Conservation (phyloP, 768 basidiomycete species). For the Rhodosporidiobolus sp. region DNA sequence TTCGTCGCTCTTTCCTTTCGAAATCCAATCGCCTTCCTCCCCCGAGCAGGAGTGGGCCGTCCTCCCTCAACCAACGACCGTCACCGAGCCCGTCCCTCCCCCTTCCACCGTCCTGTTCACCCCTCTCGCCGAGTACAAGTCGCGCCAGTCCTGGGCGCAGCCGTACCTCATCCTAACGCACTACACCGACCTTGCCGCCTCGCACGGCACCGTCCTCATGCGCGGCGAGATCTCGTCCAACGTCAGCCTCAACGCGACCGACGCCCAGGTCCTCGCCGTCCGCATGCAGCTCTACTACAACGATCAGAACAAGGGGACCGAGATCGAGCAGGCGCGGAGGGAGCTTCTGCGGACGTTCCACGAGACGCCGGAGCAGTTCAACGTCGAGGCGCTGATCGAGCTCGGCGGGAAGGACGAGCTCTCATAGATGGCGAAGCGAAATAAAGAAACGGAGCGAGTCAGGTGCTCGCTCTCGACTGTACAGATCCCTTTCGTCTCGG, state of each 20-base stretch:
- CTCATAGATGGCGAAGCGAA: neutral
- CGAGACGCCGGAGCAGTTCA: constrained; percentile 71
- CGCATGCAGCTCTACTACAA: constrained; percentile 80
- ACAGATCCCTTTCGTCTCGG: neutral
- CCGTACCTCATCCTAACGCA: constrained; percentile 86
- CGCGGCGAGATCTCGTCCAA: constrained; percentile 69
- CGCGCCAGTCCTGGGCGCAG: constrained; percentile 75
- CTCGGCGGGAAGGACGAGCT: constrained; percentile 1
- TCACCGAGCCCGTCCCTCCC: constrained; percentile 52
- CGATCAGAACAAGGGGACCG: constrained; percentile 43
- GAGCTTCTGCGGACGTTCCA: constrained; percentile 68
- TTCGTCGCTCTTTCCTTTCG: neutral
- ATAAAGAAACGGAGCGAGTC: neutral
- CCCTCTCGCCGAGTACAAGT: constrained; percentile 88
- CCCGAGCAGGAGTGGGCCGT: constrained; percentile 81
- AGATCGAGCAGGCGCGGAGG: constrained; percentile 51
- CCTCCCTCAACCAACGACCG: constrained; percentile 56
- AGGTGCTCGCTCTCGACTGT: neutral
- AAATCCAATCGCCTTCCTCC: neutral
- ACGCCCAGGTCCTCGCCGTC: constrained; percentile 78
- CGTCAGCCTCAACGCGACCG: constrained; percentile 63
- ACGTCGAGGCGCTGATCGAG: constrained; percentile 74
- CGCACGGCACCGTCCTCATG: constrained; percentile 78
- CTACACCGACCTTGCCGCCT: constrained; percentile 79
- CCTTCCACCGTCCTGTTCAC: constrained; percentile 82